Evolutionary conservation across 2,329 filamentous ascomycete species (phyloP).

Genomic region (Furcasterigmium furcatum): DNA sequence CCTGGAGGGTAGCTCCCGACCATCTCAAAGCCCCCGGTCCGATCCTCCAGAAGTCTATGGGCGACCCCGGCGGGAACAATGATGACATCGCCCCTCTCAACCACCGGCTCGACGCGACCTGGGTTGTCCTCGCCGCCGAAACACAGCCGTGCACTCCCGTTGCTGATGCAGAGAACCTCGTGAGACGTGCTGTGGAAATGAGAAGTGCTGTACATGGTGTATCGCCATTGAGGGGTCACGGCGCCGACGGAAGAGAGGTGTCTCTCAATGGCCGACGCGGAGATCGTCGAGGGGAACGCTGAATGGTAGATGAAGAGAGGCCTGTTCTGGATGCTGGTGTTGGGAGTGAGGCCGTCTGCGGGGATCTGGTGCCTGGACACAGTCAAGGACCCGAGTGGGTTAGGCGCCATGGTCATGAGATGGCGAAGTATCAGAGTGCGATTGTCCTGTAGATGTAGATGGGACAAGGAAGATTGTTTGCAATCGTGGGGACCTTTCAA

Average conservation of each 20-base stretch:
- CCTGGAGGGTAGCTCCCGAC: conserved; percentile 62
- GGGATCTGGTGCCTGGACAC: conserved; percentile 60
- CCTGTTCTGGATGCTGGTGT: conserved; percentile 60
- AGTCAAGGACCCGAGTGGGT: conserved; percentile 44
- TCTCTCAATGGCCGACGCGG: conserved; percentile 48
- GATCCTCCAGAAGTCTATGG: conserved; percentile 59
- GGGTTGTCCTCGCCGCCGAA: conserved; percentile 65
- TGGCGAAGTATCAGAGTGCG: background rate
- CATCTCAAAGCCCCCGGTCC: conserved; percentile 57
- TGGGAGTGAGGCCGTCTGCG: conserved; percentile 53
- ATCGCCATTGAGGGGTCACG: conserved; percentile 63
- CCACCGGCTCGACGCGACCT: conserved; percentile 48
- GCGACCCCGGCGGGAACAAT: conserved; percentile 64
- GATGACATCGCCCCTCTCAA: conserved; percentile 59
- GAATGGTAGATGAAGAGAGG: conserved; percentile 65
- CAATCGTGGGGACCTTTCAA: too few relatives aligned
- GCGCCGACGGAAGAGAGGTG: conserved; percentile 51
- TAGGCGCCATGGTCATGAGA: conserved; percentile 7
- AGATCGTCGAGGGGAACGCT: conserved; percentile 43
- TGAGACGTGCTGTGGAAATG: conserved; percentile 69
- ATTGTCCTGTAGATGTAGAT: too few relatives aligned
- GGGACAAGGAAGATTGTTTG: too few relatives aligned
- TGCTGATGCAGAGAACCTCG: conserved; percentile 60
- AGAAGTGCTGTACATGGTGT: conserved; percentile 63
- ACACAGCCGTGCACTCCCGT: conserved; percentile 57